These are phyloP conservation scores for Colletotrichum sp. DNA, from an alignment of 2,329 filamentous ascomycete species.

Conservation along the genomic window DNA sequence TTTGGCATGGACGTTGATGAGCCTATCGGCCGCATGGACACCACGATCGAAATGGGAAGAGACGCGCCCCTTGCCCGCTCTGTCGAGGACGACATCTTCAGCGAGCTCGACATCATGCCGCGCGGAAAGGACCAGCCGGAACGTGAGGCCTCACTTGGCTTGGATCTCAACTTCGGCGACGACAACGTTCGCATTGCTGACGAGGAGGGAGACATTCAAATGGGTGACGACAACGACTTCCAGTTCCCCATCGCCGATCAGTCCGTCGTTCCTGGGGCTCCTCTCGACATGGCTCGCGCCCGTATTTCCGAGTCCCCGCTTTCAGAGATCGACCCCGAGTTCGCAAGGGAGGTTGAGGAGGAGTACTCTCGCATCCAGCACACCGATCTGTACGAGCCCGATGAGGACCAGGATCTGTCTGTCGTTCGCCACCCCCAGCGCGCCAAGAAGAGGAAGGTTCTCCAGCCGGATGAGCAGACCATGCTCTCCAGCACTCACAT, in stretches of 20 bases:
- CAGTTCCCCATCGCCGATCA: constrained; percentile 64
- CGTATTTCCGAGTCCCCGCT: constrained; percentile 74
- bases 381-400: constrained; percentile 66
- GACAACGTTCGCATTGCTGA: constrained; percentile 65
- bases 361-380: constrained; percentile 58
- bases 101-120: constrained; percentile 65
- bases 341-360: constrained; percentile 63
- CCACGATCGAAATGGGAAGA: constrained; percentile 88
- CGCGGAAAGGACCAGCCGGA: constrained; percentile 62
- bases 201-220: constrained; percentile 67
- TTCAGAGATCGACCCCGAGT: constrained; percentile 71
- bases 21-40: constrained; percentile 54
- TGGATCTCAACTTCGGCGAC: constrained; percentile 60
- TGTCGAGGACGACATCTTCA: constrained; percentile 73
- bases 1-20: constrained; percentile 78
- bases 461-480: constrained; percentile 82
- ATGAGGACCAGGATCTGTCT: constrained; percentile 61
- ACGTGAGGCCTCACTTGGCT: constrained; percentile 58
- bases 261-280: constrained; percentile 57
- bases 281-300: constrained; percentile 54
- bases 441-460: constrained; percentile 77
- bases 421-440: constrained; percentile 74
- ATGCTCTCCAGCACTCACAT: constrained; percentile 79
- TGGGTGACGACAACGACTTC: constrained; percentile 65
- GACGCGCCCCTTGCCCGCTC: constrained; percentile 74